Evolutionary conservation across 139 green algal genomes (phyloP), one percentile per base, ranked within the genome.

Genomic region (Astrephomene gubernaculifera): DNA sequence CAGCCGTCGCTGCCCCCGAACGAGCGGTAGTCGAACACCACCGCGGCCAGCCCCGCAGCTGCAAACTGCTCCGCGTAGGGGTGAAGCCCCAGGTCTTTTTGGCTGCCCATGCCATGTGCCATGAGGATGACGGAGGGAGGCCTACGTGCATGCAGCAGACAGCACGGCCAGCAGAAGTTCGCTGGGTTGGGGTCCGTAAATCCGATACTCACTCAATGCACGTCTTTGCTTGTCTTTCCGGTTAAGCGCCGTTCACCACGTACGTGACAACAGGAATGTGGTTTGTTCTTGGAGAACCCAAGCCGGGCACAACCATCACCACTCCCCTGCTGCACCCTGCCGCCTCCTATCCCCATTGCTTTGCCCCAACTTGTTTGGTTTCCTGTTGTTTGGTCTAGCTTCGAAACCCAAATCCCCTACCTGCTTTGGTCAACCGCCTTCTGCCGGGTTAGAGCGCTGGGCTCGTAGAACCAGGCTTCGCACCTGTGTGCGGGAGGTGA

Each of bases 21-120:
- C 0, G 63, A 73, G 0, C 83, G 83, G 79, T 93, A 93, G 82
- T 93, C 90, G n/a, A 91, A 90, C 4, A 86, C 85, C 36, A 93
- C 44, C 0, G 88, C 85, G 24, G 87, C 90, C 63, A 93, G 68
- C 45, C 90, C 90, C 36, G 36, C 52, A 9, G 81, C 81, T 43
- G 65, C 64, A n/a, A 86, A 78, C 79, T 86, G 45, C 65, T 86
- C 65, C 27, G 87, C 86, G 31, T 93, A 93, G 17, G 71, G 71
- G 27, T 85, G 82, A 36, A 93, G 82, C 19, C 85, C 87, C 78
- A 91, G 90, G 78, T 91, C 90, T 65, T 91, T 90, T 67, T 91
- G 83, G 35, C 57, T 80, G 21, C 86, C 86, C 36, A 89, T 61
- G 1, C 86, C 86, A 71, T 89, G 86, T 0, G 52, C 78, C 86